phyloP scores from a whole-genome alignment of 31 red algal genomes.

The Endocladia muricata region DNA sequence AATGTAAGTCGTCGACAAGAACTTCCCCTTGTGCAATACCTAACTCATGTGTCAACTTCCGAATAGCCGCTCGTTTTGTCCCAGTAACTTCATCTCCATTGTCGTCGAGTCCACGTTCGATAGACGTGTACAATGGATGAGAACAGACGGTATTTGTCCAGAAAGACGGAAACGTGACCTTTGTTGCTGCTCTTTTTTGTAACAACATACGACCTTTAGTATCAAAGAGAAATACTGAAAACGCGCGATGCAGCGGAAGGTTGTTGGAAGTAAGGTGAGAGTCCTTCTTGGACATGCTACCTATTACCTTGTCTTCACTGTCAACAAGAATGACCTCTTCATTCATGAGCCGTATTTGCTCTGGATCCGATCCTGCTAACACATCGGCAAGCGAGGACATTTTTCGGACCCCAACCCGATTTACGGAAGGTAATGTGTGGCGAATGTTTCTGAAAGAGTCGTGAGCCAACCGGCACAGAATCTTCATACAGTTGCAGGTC shows the following conservation, averaged over 20 bases:
- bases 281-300: constrained; percentile 70
- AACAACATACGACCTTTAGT: constrained; percentile 63
- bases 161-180: constrained; percentile 88
- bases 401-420: not conserved
- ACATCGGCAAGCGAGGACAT: constrained; percentile 14
- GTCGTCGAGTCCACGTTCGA: constrained; percentile 47
- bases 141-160: constrained; percentile 98
- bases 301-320: constrained; percentile 48
- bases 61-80: constrained; percentile 72
- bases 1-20: constrained; percentile 54
- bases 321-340: constrained; percentile 86
- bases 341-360: constrained; percentile 76
- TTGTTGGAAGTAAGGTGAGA: constrained; percentile 64
- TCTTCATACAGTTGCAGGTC: no score
- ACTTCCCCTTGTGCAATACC: constrained; percentile 52
- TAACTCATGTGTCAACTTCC: constrained; percentile 93
- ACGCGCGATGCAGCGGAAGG: constrained; percentile 90
- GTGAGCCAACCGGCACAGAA: no score
- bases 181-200: constrained; percentile 79
- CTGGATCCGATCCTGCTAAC: constrained; percentile 57
- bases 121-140: constrained; percentile 75
- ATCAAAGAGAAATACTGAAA: constrained; percentile 94
- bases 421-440: no score
- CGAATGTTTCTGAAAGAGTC: no score
- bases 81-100: constrained; percentile 41